phyloP scores from a whole-genome alignment of 1,284 basidiomycete genomes.

The Cutaneotrichosporon sp. region DNA sequence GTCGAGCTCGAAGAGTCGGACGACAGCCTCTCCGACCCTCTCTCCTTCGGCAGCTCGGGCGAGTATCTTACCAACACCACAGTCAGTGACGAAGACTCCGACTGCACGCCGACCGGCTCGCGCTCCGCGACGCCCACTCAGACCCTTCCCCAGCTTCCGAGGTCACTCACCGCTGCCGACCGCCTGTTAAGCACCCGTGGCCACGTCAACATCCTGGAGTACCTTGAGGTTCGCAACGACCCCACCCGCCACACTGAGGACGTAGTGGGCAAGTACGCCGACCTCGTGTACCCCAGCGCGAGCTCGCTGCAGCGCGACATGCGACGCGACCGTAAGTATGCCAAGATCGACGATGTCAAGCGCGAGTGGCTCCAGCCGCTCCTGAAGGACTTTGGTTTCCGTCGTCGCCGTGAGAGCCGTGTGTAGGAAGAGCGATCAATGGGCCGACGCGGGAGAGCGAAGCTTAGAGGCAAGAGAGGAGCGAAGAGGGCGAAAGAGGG shows the following conservation, averaged over 20 bases:
- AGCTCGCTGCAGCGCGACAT: conserved; percentile 31
- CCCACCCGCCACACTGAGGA: neutral
- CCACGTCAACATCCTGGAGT: conserved; percentile 46
- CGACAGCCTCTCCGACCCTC: neutral
- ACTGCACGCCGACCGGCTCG: conserved; percentile 13
- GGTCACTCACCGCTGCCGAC: conserved; percentile 34
- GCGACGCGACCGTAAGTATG: conserved; percentile 24
- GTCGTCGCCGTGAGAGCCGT: neutral
- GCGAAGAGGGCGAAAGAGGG: neutral
- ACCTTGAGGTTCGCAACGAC: conserved; percentile 35
- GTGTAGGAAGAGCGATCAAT: neutral
- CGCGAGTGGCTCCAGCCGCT: conserved; percentile 45
- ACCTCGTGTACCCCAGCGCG: conserved; percentile 33
- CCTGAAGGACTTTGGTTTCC: conserved; percentile 39
- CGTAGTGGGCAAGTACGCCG: conserved; percentile 16
- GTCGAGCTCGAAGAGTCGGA: conserved; percentile 23
- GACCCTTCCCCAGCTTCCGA: conserved; percentile 30
- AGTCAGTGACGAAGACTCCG: neutral
- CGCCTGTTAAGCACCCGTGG: conserved; percentile 35
- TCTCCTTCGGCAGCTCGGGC: neutral
- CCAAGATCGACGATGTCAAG: conserved; percentile 30
- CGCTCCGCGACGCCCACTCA: conserved; percentile 18
- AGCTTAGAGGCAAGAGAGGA: neutral
- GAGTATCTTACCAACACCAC: neutral
- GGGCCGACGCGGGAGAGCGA: neutral